Base-by-base conservation (phyloP, 1,284 basidiomycete species). In the Boletellus deceptivus region DNA sequence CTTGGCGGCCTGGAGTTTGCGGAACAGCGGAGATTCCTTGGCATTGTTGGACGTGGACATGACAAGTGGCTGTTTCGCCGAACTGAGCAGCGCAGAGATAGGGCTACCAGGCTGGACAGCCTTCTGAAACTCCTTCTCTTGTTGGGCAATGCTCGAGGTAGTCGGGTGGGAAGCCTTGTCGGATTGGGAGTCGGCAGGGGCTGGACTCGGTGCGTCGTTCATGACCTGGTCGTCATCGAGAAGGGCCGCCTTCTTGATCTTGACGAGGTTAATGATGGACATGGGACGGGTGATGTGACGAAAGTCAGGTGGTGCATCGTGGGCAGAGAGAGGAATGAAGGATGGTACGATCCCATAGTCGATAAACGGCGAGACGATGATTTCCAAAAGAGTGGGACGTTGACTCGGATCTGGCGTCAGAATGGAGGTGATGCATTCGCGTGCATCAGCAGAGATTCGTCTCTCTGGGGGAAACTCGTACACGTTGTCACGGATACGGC, bases 31-130 rank as follows among this genome's bases (percentile, higher is more conserved):
- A 17, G 78, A 80, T 58, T 88, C 86, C 48, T 70, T 74, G 9
- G 63, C 57, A 13, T 68, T 64, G 25, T 64, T 65, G 8, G 73
- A 73, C 0, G 84, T 84, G 8, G 64, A 61, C 66, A 95, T 88
- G 48, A 96, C 76, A 36, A 96, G 77, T 0, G 94, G 94, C 67
- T 94, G 90, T 43, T 89, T 79, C 2, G 94, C 94, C 1, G 91
- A 93, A 58, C 80, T 89, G 62, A 99, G 81, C 47, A 99, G 75
- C 6, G 91, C 92, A 18, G 92, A 93, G 54, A 99, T 96, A 0
- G 97, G 96, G 57, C 87, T 91, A 46, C 92, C 93, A 4, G 96
- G 97, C 65, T 95, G 91, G 4, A 98, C 91, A 2, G 94, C 97
- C 60, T 89, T 87, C 73, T 93, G 86, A 82, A 97, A 96, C 70